Evolutionary conservation across 2,329 filamentous ascomycete species (phyloP).

Genomic region (Curvularia sp.): DNA sequence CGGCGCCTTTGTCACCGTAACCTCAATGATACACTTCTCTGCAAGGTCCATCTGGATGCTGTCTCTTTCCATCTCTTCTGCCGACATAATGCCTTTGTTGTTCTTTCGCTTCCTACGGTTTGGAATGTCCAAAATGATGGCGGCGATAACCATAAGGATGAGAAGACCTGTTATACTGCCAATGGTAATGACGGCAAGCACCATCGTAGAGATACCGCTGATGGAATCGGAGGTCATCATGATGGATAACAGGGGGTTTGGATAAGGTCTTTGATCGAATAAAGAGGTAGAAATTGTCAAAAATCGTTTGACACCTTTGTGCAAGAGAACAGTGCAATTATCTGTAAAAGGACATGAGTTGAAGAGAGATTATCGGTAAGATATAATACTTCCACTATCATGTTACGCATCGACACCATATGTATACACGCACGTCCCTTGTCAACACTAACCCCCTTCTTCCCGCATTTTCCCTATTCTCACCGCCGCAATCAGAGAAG

Average conservation of each 20-base stretch:
- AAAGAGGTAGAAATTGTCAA: too few species aligned
- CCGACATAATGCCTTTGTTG: conserved; percentile 10
- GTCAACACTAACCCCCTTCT: neutral
- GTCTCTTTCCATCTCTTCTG: conserved; percentile 18
- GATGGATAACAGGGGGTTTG: neutral
- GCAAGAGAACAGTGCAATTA: neutral
- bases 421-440: neutral
- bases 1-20: neutral
- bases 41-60: conserved; percentile 11
- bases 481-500: neutral
- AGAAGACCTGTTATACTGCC: conserved; percentile 20
- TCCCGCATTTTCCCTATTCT: neutral
- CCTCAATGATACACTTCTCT: conserved; percentile 18
- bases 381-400: neutral
- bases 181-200: conserved; percentile 21
- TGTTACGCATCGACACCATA: conserved; percentile 2
- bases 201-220: conserved; percentile 18
- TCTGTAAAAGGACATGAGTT: neutral
- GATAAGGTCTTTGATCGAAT: neutral
- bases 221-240: conserved; percentile 5
- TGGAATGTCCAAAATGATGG: conserved; percentile 21
- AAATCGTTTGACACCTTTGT: neutral
- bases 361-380: neutral
- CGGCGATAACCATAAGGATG: conserved; percentile 16
- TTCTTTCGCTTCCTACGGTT: conserved; percentile 18